phyloP scores from a whole-genome alignment of 1,139 yeast species.

The Candida glucosophila region DNA sequence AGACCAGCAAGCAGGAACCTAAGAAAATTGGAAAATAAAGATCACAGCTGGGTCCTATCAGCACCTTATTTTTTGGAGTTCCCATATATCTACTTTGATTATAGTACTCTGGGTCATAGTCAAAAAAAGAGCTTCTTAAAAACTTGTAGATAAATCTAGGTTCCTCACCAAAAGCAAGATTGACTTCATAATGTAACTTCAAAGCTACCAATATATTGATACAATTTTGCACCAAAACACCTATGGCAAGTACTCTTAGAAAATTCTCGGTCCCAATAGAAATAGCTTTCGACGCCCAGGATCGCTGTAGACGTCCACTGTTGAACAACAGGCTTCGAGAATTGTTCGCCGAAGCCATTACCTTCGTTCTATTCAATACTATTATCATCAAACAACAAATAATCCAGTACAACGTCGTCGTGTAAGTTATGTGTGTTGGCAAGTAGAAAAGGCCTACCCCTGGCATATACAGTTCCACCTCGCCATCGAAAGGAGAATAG shows the following conservation, averaged over 20 bases:
- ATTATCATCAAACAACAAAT: slow-evolving; percentile 56
- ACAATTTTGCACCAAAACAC: no score
- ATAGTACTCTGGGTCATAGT: slow-evolving; percentile 23
- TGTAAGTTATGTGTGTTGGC: slow-evolving; percentile 15
- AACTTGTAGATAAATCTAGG: slow-evolving; percentile 13
- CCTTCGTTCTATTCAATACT: slow-evolving; percentile 54
- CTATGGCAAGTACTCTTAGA: slow-evolving; percentile 30
- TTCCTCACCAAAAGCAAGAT: slow-evolving; percentile 10
- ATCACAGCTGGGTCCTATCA: slow-evolving; percentile 44
- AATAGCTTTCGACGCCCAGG: no score
- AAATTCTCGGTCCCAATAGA: no score
- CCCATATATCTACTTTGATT: slow-evolving; percentile 23
- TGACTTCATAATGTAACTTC: slow-evolving; percentile 16
- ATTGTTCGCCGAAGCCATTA: slow-evolving; percentile 55
- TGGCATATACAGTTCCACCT: no score
- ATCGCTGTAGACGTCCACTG: no score
- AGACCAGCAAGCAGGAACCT: slow-evolving; percentile 53
- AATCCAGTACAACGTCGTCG: slow-evolving; percentile 29
- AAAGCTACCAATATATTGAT: slow-evolving; percentile 33
- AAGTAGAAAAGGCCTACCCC: no score
- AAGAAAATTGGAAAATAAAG: slow-evolving; percentile 54
- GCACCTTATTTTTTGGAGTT: slow-evolving; percentile 23
- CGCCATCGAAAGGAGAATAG: no score
- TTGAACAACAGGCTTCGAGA: slow-evolving; percentile 13
- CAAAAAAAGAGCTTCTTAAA: slow-evolving; percentile 18